Evolutionary conservation across 1,284 basidiomycete species (phyloP).

Genomic region (Apiotrichum gamsii): DNA sequence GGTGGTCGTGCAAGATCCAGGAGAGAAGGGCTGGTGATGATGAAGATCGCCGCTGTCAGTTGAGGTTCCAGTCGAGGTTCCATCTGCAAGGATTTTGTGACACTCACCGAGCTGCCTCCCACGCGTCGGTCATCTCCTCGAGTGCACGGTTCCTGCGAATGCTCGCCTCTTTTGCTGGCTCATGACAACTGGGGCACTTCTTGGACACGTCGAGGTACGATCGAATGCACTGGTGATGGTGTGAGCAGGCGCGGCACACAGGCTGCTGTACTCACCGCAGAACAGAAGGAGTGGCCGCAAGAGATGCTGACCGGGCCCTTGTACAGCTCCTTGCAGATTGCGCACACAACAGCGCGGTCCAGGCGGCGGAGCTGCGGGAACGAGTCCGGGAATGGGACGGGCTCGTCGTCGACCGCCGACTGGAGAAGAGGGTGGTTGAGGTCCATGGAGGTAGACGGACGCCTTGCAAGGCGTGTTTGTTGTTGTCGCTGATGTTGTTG

Average conservation of each 20-base stretch:
- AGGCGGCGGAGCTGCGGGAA: slow-evolving; percentile 31
- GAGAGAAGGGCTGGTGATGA: slow-evolving; percentile 13
- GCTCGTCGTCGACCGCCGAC: slow-evolving; percentile 18
- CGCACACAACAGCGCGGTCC: slow-evolving; percentile 35
- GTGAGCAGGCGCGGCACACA: too few species aligned
- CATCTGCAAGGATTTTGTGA: too few species aligned
- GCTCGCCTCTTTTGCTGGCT: slow-evolving; percentile 30
- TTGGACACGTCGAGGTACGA: slow-evolving; percentile 28
- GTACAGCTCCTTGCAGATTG: slow-evolving; percentile 43
- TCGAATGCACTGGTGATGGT: slow-evolving; percentile 36
- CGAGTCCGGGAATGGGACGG: slow-evolving; percentile 30
- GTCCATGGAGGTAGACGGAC: too few species aligned
- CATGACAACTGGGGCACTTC: slow-evolving; percentile 37
- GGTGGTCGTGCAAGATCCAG: slow-evolving; percentile 7
- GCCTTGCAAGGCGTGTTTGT: background rate
- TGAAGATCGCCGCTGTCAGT: too few species aligned
- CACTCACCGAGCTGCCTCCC: slow-evolving; percentile 39
- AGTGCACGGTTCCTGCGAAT: slow-evolving; percentile 41
- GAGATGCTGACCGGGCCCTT: slow-evolving; percentile 37
- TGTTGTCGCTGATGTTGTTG: too few species aligned
- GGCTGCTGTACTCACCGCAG: slow-evolving; percentile 41
- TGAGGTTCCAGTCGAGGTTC: too few species aligned
- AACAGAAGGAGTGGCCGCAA: slow-evolving; percentile 47
- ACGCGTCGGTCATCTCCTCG: slow-evolving; percentile 43
- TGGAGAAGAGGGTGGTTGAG: slow-evolving; percentile 35